A percentile compares a stretch with the other conserved stretches of the same genome.
phyloP scores from a whole-genome alignment of 208 protist species.

The Trypanosoma boissoni region DNA sequence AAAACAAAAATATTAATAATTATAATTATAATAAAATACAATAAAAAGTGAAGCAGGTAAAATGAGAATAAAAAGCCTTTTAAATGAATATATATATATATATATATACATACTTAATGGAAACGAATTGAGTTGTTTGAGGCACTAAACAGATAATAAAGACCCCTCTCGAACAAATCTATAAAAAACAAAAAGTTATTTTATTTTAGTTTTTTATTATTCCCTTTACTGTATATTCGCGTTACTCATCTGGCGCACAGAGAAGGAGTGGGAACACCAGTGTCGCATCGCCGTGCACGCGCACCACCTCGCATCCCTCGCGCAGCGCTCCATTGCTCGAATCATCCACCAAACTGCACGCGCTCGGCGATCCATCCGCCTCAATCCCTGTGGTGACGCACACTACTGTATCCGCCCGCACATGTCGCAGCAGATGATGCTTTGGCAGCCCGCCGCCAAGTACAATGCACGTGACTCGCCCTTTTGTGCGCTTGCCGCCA shows the following conservation, averaged over 20 bases:
- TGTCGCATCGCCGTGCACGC: constrained; percentile 88
- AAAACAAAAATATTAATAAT: constrained; percentile 9
- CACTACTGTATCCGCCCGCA: constrained; percentile 61
- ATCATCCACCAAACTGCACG: constrained; percentile 70
- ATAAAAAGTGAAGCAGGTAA: not conserved
- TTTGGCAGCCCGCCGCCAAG: constrained; percentile 84
- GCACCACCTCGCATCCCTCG: constrained; percentile 50
- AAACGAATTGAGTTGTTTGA: constrained; percentile 6
- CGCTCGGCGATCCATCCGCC: constrained; percentile 84
- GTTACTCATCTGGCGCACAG: not conserved
- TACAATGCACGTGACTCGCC: constrained; percentile 60
- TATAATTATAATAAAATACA: not conserved
- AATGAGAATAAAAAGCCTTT: not conserved
- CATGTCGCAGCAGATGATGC: constrained; percentile 70
- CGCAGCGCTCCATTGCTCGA: constrained; percentile 45
- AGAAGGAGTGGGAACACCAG: constrained; percentile 81
- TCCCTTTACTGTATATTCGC: not conserved
- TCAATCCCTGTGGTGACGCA: constrained; percentile 80
- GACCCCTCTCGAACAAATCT: no score
- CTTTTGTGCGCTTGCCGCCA: constrained; percentile 2
- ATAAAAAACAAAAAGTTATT: not conserved
- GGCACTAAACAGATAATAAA: no score
- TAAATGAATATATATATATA: not conserved
- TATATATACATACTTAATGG: not conserved
- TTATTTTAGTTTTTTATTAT: constrained; percentile 2